Evolutionary conservation across 2,329 filamentous ascomycete species (phyloP), one percentile per base, ranked within the genome.

Genomic region (Cryphonectria japonica): DNA sequence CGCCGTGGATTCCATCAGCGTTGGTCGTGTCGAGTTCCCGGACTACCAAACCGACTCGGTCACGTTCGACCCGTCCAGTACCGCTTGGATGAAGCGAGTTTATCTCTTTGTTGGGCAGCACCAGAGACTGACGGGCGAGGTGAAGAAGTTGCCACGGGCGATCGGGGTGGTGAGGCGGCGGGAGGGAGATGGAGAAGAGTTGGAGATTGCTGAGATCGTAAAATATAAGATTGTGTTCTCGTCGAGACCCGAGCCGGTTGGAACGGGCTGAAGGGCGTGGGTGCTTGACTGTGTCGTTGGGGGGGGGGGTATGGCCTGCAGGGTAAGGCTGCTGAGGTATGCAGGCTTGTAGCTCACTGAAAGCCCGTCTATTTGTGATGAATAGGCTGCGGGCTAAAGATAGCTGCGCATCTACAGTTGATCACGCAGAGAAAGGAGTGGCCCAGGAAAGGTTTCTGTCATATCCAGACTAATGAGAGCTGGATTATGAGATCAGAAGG

Each of bases 51-150:
- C 88, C 11, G 82, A 87, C 39, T 76, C 78, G 3, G 76, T 82
- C 69, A 60, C 69, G 2, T 72, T 71, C 13, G 83, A 84, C 62
- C 76, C 79, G 0, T 84, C 83, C 22, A 87, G 89, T 75, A 91
- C 88, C 0, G 87, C 87, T 13, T 98, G 95, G 95, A 97, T 95
- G 93, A 97, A 94, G 82, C 87, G 89, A 50, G 94, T 95, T 39
- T 93, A 97, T 78, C 83, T 98, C 65, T 97, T 95, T 78, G 88
- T 98, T 5, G 96, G 95, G 7, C 89, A 91, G 77, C 92, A 98
- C 79, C 96, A 98, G 82, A 88, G 95, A 72, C 87, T 98, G 78
- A 93, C 90, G 0, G 96, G 96, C 3, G 94, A 98, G 80, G 90
- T 97, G 65, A 97, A 94, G 85, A 97, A 94, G 81, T 82, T 98